phyloP scores from a whole-genome alignment of 192 early-diverging fungal genomes.

The Linnemannia schmuckeri region DNA sequence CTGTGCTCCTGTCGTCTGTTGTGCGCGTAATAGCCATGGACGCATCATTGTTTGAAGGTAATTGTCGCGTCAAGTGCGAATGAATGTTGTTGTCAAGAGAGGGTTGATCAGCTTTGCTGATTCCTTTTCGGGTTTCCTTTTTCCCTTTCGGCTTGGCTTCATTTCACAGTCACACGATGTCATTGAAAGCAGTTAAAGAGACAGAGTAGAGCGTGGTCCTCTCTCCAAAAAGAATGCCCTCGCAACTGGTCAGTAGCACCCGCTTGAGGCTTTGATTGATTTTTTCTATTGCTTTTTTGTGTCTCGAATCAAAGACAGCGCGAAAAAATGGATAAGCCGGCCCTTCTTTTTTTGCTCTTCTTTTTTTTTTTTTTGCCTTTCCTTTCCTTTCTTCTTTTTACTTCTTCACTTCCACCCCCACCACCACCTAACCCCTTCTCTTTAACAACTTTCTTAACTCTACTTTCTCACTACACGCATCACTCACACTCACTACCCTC shows the following conservation, averaged over 20 bases:
- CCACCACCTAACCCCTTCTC: background rate
- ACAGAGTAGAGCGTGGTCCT: too few species aligned
- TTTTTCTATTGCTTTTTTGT: background rate
- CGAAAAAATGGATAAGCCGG: background rate
- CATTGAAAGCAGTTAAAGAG: too few species aligned
- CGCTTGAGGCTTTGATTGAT: background rate
- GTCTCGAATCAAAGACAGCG: background rate
- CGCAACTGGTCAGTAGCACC: background rate
- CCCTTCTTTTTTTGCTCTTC: background rate
- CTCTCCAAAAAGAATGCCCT: too few species aligned
- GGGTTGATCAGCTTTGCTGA: background rate
- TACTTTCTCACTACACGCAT: background rate
- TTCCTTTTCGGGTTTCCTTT: background rate
- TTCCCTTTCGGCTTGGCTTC: background rate
- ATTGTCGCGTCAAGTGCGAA: background rate
- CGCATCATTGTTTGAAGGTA: background rate
- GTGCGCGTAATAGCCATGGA: conserved; percentile 8
- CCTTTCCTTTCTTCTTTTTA: background rate
- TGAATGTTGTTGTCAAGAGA: background rate
- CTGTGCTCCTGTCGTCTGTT: background rate
- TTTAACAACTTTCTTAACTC: background rate
- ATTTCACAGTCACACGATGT: background rate
- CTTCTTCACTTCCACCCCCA: background rate
- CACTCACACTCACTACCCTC: background rate
- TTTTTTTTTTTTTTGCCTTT: too few species aligned